Percentiles rank a stretch among this genome's conserved stretches.
These are phyloP conservation scores for Apiospora malaysiana DNA, from an alignment of 2,329 filamentous ascomycete species.

Conservation along the genomic window DNA sequence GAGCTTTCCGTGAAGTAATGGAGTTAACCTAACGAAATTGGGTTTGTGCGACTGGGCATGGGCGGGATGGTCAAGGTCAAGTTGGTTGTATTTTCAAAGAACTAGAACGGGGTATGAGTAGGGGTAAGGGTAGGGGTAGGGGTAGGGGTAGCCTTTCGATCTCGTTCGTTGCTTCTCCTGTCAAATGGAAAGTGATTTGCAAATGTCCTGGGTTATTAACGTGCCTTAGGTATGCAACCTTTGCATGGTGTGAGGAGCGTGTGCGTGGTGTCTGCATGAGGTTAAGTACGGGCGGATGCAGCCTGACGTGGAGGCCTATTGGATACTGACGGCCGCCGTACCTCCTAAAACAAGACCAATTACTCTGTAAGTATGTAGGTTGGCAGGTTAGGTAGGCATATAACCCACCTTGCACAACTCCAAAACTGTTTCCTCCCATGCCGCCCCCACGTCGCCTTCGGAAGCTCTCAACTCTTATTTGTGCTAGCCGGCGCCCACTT, in stretches of 20 bases:
- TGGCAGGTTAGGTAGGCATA: no score
- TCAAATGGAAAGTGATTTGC: slow-evolving; percentile 3
- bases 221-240: not conserved
- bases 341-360: not conserved
- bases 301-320: slow-evolving; percentile 15
- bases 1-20: not conserved
- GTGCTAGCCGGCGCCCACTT: not conserved
- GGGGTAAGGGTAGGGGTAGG: no score
- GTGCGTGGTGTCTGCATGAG: not conserved
- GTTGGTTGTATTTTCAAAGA: not conserved
- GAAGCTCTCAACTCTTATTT: not conserved
- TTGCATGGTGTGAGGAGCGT: not conserved
- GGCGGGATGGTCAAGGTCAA: not conserved
- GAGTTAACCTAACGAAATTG: not conserved
- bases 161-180: not conserved
- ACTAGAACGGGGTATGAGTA: not conserved
- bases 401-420: not conserved
- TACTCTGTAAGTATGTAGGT: no score
- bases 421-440: not conserved
- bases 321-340: not conserved
- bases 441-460: not conserved
- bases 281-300: not conserved
- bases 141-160: not conserved
- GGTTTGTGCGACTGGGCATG: not conserved
- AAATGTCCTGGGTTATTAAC: not conserved